Evolutionary conservation across 352 stramenopile genomes (phyloP).

Genomic region (Pythium dissotocum): DNA sequence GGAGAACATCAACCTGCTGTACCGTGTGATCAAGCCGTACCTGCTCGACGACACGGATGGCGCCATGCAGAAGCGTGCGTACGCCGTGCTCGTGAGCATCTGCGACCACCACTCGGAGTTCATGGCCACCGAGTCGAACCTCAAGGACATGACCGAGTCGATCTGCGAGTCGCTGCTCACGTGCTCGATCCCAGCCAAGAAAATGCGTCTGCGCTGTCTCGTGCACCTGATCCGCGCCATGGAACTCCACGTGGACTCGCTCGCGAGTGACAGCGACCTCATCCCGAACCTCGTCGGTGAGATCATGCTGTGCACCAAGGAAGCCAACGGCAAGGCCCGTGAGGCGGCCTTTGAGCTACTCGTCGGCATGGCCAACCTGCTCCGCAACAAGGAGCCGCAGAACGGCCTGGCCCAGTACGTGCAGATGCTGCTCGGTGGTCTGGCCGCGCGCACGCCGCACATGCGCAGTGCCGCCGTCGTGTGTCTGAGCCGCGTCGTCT

Average conservation of each 20-base stretch:
- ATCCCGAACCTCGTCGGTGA: constrained; percentile 93
- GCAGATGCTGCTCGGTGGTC: constrained; percentile 91
- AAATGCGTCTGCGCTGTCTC: constrained; percentile 94
- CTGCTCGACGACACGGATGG: constrained; percentile 84
- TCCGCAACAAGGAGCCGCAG: constrained; percentile 59
- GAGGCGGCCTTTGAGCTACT: constrained; percentile 87
- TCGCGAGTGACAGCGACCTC: constrained; percentile 64
- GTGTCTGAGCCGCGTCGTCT: constrained; percentile 93
- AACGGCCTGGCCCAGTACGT: constrained; percentile 89
- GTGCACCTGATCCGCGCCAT: constrained; percentile 79
- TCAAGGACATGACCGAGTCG: constrained; percentile 92
- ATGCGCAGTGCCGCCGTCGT: constrained; percentile 96
- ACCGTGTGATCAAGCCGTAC: constrained; percentile 89
- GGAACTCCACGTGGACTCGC: constrained; percentile 62
- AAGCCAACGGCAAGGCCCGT: constrained; percentile 94
- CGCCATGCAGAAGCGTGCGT: constrained; percentile 89
- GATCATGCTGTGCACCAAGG: constrained; percentile 96
- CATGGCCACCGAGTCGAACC: constrained; percentile 68
- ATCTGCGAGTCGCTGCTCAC: constrained; percentile 94
- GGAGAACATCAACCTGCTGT: constrained; percentile 74
- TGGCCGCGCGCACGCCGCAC: constrained; percentile 93
- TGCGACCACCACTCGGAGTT: constrained; percentile 85
- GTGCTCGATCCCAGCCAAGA: constrained; percentile 94
- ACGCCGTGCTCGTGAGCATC: constrained; percentile 84
- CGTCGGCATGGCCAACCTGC: constrained; percentile 79